A percentile compares a stretch with the other conserved stretches of the same genome.
phyloP scores from a whole-genome alignment of 495 filamentous ascomycete genomes.

The Trichocladium uniseriatum region DNA sequence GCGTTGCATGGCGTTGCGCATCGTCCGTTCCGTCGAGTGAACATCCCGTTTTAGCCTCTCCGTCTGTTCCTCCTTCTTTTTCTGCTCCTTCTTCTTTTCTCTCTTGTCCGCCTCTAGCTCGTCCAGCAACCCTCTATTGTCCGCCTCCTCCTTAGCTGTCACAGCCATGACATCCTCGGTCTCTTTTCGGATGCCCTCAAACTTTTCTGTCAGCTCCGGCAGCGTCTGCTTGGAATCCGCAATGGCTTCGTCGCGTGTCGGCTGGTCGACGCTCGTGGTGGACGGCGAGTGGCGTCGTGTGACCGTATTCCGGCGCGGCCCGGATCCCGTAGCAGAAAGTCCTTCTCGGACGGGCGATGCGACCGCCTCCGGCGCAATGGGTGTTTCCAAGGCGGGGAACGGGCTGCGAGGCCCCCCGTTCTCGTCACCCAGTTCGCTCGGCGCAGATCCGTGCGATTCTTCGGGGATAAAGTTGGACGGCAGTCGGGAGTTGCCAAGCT shows the following conservation, averaged over 20 bases:
- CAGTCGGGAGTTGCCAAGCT: constrained; percentile 43
- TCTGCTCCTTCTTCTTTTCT: constrained; percentile 60
- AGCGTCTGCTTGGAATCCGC: constrained; percentile 37
- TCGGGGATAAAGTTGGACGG: constrained; percentile 45
- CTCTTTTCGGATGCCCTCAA: constrained; percentile 63
- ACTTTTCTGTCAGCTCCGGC: constrained; percentile 55
- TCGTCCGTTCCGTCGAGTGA: constrained; percentile 67
- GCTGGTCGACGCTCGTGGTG: constrained; percentile 48
- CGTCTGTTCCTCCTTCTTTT: constrained; percentile 80
- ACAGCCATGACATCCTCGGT: constrained; percentile 49
- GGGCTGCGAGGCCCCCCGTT: constrained; percentile 30
- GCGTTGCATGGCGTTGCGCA: constrained; percentile 71
- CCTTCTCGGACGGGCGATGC: constrained; percentile 55
- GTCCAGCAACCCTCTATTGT: constrained; percentile 58
- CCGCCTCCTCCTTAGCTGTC: constrained; percentile 55
- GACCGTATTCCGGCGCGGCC: constrained; percentile 54
- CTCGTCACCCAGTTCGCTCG: constrained; percentile 30
- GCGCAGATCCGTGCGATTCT: constrained; percentile 33
- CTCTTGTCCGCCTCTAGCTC: constrained; percentile 66
- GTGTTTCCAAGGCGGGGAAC: constrained; percentile 44
- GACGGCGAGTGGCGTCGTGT: constrained; percentile 72
- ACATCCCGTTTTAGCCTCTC: constrained; percentile 73
- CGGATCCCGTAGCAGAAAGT: constrained; percentile 43
- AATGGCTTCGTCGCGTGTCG: constrained; percentile 34
- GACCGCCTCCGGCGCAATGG: constrained; percentile 42